Conservation (phyloP, 345 rosid genomes). For the Syzygium oleosum region DNA sequence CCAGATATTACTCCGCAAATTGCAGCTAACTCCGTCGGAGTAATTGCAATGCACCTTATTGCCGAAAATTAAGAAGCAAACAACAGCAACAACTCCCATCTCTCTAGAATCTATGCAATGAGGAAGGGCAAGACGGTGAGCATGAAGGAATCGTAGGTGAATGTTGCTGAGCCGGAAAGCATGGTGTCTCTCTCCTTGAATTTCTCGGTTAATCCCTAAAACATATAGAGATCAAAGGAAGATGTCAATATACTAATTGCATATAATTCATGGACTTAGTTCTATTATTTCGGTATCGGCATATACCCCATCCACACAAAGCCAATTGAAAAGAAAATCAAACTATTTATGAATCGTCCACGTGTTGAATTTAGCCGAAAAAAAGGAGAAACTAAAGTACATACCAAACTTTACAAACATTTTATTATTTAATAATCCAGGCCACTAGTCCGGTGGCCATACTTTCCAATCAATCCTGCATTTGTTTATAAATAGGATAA, state of each 20-base stretch:
- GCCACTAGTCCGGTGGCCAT: not conserved
- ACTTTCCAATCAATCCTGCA: not conserved
- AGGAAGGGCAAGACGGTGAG: conserved; percentile 10
- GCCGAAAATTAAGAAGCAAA: not conserved
- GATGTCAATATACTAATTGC: not conserved
- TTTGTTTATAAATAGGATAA: not conserved
- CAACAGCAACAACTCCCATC: not conserved
- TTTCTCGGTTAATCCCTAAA: conserved; percentile 9
- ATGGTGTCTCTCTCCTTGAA: conserved; percentile 14
- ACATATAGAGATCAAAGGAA: not conserved
- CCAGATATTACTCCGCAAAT: not conserved
- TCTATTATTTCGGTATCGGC: not conserved
- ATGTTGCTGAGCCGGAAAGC: conserved; percentile 9
- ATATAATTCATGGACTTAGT: not conserved
- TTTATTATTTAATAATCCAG: not conserved
- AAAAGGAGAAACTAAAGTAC: not conserved
- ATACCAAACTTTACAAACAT: not conserved
- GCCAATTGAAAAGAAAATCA: not conserved
- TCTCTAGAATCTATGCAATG: not conserved
- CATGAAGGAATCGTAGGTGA: conserved; percentile 13
- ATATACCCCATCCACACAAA: not conserved
- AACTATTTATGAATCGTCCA: not conserved
- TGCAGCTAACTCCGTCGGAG: not conserved
- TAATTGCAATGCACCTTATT: not conserved
- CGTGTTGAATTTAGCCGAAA: not conserved